Conservation (phyloP, 768 basidiomycete species). For the Russula olivacea region DNA sequence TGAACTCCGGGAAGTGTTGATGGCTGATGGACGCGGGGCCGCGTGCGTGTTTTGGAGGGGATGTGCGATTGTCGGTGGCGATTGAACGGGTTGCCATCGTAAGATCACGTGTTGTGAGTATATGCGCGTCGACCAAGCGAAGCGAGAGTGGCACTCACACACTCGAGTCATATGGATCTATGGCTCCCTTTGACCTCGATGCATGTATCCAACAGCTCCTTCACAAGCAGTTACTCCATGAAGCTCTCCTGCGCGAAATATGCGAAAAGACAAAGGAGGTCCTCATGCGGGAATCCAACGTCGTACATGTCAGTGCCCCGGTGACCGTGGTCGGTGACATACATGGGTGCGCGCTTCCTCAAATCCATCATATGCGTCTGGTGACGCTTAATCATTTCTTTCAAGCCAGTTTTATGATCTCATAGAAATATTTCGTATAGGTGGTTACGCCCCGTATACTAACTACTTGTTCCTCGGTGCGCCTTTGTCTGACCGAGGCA, state of each 20-base stretch:
- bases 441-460: slow-evolving; percentile 91
- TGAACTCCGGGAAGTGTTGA: background rate
- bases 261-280: slow-evolving; percentile 99
- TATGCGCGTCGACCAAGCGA: background rate
- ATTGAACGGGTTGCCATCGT: background rate
- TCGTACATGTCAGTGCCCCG: slow-evolving; percentile 93
- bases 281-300: slow-evolving; percentile 97
- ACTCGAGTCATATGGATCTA: slow-evolving; percentile 24
- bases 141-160: background rate
- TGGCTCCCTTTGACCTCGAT: slow-evolving; percentile 86
- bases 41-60: background rate
- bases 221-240: slow-evolving; percentile 89
- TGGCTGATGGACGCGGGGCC: background rate
- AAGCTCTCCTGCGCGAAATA: slow-evolving; percentile 93
- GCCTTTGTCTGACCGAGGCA: slow-evolving; percentile 30
- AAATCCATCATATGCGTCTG: slow-evolving; percentile 23
- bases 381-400: slow-evolving; percentile 32
- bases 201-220: slow-evolving; percentile 89
- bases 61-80: background rate
- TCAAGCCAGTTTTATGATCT: slow-evolving; percentile 98
- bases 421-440: slow-evolving; percentile 98
- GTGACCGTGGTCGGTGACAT: slow-evolving; percentile 99
- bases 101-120: slow-evolving; percentile 5
- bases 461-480: slow-evolving; percentile 97
- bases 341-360: slow-evolving; percentile 70